These are phyloP conservation scores for Pythium grandisporangium DNA, from an alignment of 352 stramenopile species.

Conservation along the genomic window DNA sequence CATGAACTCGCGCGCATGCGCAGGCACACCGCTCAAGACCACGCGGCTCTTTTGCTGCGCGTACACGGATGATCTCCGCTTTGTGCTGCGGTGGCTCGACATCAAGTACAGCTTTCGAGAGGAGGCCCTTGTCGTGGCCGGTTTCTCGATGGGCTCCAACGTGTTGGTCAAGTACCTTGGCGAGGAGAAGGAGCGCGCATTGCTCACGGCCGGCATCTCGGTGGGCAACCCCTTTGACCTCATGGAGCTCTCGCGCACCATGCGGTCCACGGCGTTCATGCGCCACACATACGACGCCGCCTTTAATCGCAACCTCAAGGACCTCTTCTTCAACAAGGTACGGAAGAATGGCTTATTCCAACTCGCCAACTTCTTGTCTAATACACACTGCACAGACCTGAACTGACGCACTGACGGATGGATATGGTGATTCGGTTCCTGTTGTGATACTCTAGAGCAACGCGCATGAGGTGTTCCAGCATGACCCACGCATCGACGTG, in stretches of 20 bases:
- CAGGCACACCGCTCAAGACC: conserved; percentile 32
- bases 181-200: conserved; percentile 23
- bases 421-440: background rate
- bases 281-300: conserved; percentile 33
- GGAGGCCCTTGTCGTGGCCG: conserved; percentile 26
- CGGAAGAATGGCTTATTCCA: background rate
- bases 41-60: conserved; percentile 39
- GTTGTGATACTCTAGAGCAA: conserved; percentile 19
- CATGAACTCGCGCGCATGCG: conserved; percentile 49
- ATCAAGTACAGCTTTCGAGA: conserved; percentile 23
- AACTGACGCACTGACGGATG: too few relatives aligned
- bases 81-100: conserved; percentile 18
- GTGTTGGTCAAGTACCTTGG: conserved; percentile 58
- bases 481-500: conserved; percentile 29
- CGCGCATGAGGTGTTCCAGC: conserved; percentile 31
- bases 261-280: conserved; percentile 27
- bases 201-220: conserved; percentile 35
- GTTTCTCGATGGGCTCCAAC: conserved; percentile 52
- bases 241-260: conserved; percentile 23
- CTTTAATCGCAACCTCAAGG: conserved; percentile 26
- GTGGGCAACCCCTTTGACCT: conserved; percentile 54
- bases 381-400: too few relatives aligned
- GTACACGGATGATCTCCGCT: conserved; percentile 47
- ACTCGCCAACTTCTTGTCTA: too few relatives aligned
- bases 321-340: conserved; percentile 29